These are phyloP conservation scores for Nicotiana sylvestris DNA, from an alignment of 257 asterid genomes.

Conservation along the genomic window DNA sequence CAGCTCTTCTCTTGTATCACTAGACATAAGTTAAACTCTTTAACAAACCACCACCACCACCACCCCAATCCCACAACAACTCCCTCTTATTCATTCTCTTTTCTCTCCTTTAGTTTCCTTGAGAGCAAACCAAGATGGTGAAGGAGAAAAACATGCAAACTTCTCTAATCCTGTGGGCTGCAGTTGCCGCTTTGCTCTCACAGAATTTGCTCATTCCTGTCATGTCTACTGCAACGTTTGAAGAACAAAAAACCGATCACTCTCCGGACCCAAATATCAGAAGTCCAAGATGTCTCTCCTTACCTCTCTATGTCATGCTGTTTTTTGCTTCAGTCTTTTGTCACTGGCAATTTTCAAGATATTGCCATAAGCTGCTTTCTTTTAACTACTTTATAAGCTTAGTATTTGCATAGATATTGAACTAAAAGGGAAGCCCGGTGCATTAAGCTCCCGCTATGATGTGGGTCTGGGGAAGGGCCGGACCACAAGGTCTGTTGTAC, in stretches of 20 bases:
- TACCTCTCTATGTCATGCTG: background rate
- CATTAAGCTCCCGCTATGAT: no score
- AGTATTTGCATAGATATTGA: background rate
- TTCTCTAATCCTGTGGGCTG: conserved; percentile 39
- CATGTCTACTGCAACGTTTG: conserved; percentile 27
- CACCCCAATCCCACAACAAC: background rate
- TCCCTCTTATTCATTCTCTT: background rate
- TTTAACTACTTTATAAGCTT: background rate
- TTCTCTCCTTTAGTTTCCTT: background rate
- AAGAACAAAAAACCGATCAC: conserved; percentile 50
- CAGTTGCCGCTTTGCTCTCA: conserved; percentile 41
- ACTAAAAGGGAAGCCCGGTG: background rate
- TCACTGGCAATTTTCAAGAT: background rate
- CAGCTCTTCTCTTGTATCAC: background rate
- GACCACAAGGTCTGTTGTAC: no score
- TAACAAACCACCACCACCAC: background rate
- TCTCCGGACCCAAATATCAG: conserved; percentile 43
- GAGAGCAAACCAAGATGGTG: conserved; percentile 32
- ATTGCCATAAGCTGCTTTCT: background rate
- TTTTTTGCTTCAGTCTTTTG: background rate
- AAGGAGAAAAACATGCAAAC: conserved; percentile 30
- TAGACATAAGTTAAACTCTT: background rate
- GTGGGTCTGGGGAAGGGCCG: no score
- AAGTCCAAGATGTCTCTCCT: conserved; percentile 36
- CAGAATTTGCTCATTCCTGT: conserved; percentile 42